These are phyloP conservation scores for Ustilago sp. DNA, from an alignment of 1,284 basidiomycete species.

Conservation along the genomic window DNA sequence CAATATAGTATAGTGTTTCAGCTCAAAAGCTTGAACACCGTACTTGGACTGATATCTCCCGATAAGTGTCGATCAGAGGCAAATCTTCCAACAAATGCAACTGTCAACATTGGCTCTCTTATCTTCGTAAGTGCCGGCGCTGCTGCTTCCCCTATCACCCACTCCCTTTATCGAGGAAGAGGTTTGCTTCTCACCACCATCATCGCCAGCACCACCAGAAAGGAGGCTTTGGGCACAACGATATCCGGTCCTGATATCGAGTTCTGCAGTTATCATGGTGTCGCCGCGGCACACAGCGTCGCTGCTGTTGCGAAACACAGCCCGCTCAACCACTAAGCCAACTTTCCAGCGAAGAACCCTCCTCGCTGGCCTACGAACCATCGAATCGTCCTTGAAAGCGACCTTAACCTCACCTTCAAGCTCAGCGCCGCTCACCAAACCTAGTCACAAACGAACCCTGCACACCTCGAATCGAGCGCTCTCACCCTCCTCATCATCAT, in stretches of 20 bases:
- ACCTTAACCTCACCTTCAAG: neutral
- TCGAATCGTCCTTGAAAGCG: neutral
- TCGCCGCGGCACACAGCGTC: constrained; percentile 12
- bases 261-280: constrained; percentile 9
- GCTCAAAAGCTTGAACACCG: no score
- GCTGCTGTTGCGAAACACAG: constrained; percentile 25
- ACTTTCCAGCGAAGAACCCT: neutral
- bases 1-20: no score
- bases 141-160: neutral
- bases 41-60: no score
- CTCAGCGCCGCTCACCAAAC: neutral
- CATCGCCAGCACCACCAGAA: neutral
- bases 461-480: constrained; percentile 1
- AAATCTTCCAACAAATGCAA: constrained; percentile 10
- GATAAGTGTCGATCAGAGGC: no score
- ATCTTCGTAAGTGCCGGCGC: neutral
- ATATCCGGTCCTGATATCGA: neutral
- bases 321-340: constrained; percentile 5
- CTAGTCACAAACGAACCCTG: constrained; percentile 1
- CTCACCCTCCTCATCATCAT: constrained; percentile 8
- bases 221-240: neutral
- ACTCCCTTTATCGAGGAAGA: neutral
- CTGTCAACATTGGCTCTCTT: constrained; percentile 18
- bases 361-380: neutral
- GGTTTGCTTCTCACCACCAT: constrained; percentile 13